These are phyloP conservation scores for Protomyces inundatus DNA, from an alignment of 1,139 yeast species.

Conservation along the genomic window DNA sequence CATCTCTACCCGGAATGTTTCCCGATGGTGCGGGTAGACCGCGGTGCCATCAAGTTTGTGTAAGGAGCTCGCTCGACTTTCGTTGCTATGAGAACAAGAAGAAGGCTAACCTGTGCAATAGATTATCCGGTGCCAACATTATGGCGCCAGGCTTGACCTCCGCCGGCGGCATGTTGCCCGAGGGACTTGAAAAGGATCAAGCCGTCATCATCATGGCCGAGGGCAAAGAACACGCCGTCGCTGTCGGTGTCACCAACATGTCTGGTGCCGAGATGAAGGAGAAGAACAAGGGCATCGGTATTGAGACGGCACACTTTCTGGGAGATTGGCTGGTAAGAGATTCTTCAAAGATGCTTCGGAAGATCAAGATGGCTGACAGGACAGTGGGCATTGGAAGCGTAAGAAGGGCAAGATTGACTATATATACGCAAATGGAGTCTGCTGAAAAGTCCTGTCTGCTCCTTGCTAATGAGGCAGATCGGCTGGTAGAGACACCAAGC, in stretches of 20 bases:
- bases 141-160: constrained; percentile 90
- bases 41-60: constrained; percentile 95
- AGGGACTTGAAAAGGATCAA: constrained; percentile 54
- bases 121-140: constrained; percentile 23
- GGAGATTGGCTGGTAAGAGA: constrained; percentile 71
- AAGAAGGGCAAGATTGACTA: too few relatives aligned
- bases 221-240: constrained; percentile 86
- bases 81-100: constrained; percentile 83
- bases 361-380: background rate
- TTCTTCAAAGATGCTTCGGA: background rate
- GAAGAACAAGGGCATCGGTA: constrained; percentile 82
- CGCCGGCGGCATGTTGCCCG: constrained; percentile 81
- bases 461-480: too few relatives aligned
- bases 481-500: too few relatives aligned
- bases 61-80: constrained; percentile 45
- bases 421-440: too few relatives aligned
- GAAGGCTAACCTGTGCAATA: background rate
- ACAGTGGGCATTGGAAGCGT: background rate
- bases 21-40: constrained; percentile 83
- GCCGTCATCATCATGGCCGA: constrained; percentile 84
- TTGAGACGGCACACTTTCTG: constrained; percentile 74
- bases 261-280: constrained; percentile 82
- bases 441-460: too few relatives aligned
- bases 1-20: constrained; percentile 78
- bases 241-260: constrained; percentile 81